phyloP scores from a whole-genome alignment of 768 basidiomycete species.

The Termitomyces sp. region DNA sequence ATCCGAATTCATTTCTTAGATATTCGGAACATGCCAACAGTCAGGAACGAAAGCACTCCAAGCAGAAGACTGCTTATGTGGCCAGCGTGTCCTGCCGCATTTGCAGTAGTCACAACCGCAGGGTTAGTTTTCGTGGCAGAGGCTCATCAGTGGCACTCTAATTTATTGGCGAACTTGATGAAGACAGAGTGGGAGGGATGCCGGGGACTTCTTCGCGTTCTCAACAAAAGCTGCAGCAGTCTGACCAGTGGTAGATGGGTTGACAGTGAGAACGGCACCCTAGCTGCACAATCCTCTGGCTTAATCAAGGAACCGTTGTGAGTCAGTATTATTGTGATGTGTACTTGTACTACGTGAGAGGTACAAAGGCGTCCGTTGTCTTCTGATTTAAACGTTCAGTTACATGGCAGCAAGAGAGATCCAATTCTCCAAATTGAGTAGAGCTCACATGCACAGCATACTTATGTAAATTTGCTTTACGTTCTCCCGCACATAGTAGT shows the following conservation, averaged over 20 bases:
- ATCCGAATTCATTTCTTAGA: background rate
- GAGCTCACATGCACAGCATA: no score
- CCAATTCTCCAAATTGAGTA: no score
- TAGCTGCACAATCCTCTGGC: constrained; percentile 30
- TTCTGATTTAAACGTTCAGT: no score
- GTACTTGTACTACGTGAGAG: no score
- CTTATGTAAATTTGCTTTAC: no score
- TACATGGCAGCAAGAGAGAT: no score
- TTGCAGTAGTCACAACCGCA: constrained; percentile 1
- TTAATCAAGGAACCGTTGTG: constrained; percentile 35
- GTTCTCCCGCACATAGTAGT: no score
- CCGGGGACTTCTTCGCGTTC: constrained; percentile 26
- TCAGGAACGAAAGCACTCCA: background rate
- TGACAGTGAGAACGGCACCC: constrained; percentile 33
- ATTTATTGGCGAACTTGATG: background rate
- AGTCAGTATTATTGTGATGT: constrained; percentile 22
- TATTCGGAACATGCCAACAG: background rate
- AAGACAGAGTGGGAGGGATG: constrained; percentile 5
- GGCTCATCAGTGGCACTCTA: background rate
- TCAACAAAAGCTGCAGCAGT: constrained; percentile 28
- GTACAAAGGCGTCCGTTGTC: no score
- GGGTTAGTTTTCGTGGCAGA: constrained; percentile 6
- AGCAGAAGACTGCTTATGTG: background rate
- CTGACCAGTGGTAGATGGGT: constrained; percentile 24
- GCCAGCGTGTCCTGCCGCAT: background rate